phyloP scores from a whole-genome alignment of 208 protist species.

The Vickermania spadyakhi region DNA sequence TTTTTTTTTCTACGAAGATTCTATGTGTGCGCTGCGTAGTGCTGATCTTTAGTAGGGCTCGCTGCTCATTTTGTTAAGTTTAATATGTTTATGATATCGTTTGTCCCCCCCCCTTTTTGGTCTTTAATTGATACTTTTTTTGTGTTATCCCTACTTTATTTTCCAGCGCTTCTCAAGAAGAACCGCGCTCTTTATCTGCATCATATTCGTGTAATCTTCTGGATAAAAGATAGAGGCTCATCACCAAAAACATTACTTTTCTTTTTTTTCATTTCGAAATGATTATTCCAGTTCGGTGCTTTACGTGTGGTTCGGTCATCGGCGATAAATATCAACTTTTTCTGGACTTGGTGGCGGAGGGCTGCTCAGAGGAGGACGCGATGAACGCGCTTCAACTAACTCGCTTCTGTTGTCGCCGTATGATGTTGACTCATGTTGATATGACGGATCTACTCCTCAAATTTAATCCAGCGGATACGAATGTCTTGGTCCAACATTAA shows the following conservation, averaged over 20 bases:
- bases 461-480: constrained; percentile 85
- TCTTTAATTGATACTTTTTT: neutral
- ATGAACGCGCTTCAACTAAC: constrained; percentile 95
- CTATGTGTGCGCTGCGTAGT: too few relatives aligned
- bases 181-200: too few relatives aligned
- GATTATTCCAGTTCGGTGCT: constrained; percentile 99
- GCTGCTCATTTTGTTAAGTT: too few relatives aligned
- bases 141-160: too few relatives aligned
- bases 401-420: constrained; percentile 99
- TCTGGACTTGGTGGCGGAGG: constrained; percentile 87
- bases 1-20: too few relatives aligned
- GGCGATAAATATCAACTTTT: constrained; percentile 98
- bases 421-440: constrained; percentile 99
- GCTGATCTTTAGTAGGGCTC: too few relatives aligned
- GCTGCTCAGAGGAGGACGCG: constrained; percentile 93
- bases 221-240: too few relatives aligned
- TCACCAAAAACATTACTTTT: neutral
- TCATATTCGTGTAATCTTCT: too few relatives aligned
- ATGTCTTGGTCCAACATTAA: constrained; percentile 31
- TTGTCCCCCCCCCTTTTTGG: too few relatives aligned
- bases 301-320: constrained; percentile 99
- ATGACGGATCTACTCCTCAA: constrained; percentile 97
- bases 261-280: constrained; percentile 43
- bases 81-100: too few relatives aligned
- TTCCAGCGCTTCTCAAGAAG: too few relatives aligned